Evolutionary conservation across 73 alveolate genomes (phyloP).

Genomic region (Paramecium sexaurelia): DNA sequence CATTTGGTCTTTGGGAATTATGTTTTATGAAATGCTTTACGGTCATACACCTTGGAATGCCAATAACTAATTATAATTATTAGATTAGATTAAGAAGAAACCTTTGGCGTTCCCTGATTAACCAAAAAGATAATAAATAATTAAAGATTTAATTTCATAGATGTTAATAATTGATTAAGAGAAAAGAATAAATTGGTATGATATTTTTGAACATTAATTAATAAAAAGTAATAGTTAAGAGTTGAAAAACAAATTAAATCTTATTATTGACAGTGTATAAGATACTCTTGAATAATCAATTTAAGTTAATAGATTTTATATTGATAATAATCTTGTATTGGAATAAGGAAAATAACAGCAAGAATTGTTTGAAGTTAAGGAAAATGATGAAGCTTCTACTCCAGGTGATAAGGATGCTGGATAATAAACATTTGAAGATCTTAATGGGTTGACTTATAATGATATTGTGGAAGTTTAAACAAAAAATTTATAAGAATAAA

Average conservation of each 20-base stretch:
- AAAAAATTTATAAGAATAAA: background rate
- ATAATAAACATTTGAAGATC: background rate
- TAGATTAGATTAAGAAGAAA: slow-evolving; percentile 56
- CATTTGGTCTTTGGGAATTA: slow-evolving; percentile 69
- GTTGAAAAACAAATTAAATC: background rate
- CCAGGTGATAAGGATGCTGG: background rate
- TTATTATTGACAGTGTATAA: slow-evolving; percentile 15
- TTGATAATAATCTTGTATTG: slow-evolving; percentile 49
- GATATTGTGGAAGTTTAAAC: slow-evolving; percentile 56
- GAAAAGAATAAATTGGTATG: slow-evolving; percentile 64
- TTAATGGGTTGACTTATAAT: slow-evolving; percentile 36
- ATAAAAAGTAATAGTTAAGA: slow-evolving; percentile 48
- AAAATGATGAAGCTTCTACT: slow-evolving; percentile 19
- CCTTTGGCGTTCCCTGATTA: slow-evolving; percentile 58
- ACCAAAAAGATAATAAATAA: slow-evolving; percentile 53
- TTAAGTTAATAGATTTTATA: slow-evolving; percentile 48
- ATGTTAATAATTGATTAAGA: slow-evolving; percentile 56
- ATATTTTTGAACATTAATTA: slow-evolving; percentile 49
- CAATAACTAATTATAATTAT: background rate
- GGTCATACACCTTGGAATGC: slow-evolving; percentile 70
- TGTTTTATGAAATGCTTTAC: slow-evolving; percentile 63
- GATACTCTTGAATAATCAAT: slow-evolving; percentile 39
- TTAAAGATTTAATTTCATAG: slow-evolving; percentile 33
- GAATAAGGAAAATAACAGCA: slow-evolving; percentile 3
- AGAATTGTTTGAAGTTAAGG: slow-evolving; percentile 21